Evolutionary conservation across 768 basidiomycete genomes (phyloP).

Genomic region (Hericium coralloides): DNA sequence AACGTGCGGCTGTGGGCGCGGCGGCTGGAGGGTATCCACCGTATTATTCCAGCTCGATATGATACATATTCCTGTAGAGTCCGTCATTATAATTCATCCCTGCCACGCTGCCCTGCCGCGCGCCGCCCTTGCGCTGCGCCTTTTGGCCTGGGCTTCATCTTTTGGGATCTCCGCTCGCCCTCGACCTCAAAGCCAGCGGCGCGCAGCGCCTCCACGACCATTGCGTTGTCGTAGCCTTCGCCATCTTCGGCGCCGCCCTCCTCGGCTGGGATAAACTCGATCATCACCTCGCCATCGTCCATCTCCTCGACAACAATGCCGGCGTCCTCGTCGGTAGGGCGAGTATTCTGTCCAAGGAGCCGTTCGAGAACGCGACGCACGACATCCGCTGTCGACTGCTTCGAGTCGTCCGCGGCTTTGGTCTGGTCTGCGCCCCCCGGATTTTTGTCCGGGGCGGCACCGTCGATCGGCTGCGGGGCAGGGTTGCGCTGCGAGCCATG

Average conservation of each 20-base stretch:
- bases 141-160: not conserved
- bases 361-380: conserved; percentile 13
- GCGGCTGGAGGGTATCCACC: no score
- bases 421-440: not conserved
- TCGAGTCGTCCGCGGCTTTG: not conserved
- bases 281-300: conserved; percentile 16
- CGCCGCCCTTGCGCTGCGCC: no score
- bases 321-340: not conserved
- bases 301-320: conserved; percentile 13
- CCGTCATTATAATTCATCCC: no score
- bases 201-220: conserved; percentile 40
- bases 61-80: no score
- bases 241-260: conserved; percentile 17
- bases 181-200: conserved; percentile 32
- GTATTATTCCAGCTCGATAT: no score
- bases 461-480: conserved; percentile 4
- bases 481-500: not conserved
- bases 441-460: not conserved
- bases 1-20: no score
- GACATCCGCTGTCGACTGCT: not conserved
- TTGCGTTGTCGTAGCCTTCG: conserved; percentile 20
- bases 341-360: conserved; percentile 2
- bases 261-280: conserved; percentile 14
- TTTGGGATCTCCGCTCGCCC: not conserved
- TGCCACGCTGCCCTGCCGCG: no score